These are phyloP conservation scores for Aphanomyces euteiches DNA, from an alignment of 352 stramenopile genomes.

Conservation along the genomic window DNA sequence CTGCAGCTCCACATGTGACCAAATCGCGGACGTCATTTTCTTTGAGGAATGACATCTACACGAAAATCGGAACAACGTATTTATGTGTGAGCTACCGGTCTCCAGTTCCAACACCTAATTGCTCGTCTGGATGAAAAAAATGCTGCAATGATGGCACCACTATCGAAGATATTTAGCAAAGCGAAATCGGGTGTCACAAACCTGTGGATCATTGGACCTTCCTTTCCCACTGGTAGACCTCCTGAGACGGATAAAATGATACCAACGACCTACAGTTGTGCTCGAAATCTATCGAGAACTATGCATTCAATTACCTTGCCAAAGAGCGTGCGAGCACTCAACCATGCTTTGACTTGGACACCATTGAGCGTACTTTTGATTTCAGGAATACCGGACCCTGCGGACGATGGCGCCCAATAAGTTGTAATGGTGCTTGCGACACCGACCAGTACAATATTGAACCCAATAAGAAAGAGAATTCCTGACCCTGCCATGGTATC, in stretches of 20 bases:
- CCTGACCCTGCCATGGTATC: not conserved
- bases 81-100: not conserved
- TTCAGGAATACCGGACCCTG: slow-evolving; percentile 45
- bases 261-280: slow-evolving; percentile 36
- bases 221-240: slow-evolving; percentile 46
- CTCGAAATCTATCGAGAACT: no score
- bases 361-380: slow-evolving; percentile 66
- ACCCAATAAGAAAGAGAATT: slow-evolving; percentile 17
- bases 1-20: slow-evolving; percentile 45
- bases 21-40: slow-evolving; percentile 46
- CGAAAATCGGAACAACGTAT: slow-evolving; percentile 27
- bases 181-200: not conserved
- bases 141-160: slow-evolving; percentile 28
- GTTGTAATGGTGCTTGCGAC: slow-evolving; percentile 14
- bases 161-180: not conserved
- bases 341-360: slow-evolving; percentile 33
- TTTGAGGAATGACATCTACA: slow-evolving; percentile 13
- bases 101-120: slow-evolving; percentile 9
- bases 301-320: slow-evolving; percentile 13
- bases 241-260: slow-evolving; percentile 44
- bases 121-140: slow-evolving; percentile 25
- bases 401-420: slow-evolving; percentile 17
- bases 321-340: slow-evolving; percentile 20
- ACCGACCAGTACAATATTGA: slow-evolving; percentile 7
- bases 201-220: slow-evolving; percentile 39